Percentiles rank a stretch among this genome's conserved stretches.
Conservation (phyloP, 345 rosid species). For the Ceriops zippeliana region DNA sequence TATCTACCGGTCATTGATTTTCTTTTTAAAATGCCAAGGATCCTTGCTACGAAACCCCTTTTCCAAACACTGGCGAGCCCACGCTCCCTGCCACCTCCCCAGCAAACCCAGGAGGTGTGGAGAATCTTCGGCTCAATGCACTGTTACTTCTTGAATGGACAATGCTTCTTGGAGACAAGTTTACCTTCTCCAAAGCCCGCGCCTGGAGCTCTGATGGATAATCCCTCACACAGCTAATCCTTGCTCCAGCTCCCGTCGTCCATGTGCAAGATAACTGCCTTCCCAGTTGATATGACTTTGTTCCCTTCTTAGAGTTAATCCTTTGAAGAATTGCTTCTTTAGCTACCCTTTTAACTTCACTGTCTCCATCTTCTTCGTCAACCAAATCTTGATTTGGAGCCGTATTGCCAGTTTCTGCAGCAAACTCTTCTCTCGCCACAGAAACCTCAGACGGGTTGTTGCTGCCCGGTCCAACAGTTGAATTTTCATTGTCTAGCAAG, state of each 20-base stretch:
- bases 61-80: neutral
- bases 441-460: constrained; percentile 13
- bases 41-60: constrained; percentile 1
- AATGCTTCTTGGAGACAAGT: constrained; percentile 67
- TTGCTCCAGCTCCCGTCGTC: constrained; percentile 98
- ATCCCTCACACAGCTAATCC: constrained; percentile 89
- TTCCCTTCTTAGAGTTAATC: constrained; percentile 57
- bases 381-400: constrained; percentile 15
- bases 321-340: constrained; percentile 49
- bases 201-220: constrained; percentile 79
- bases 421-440: constrained; percentile 16
- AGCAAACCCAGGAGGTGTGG: neutral
- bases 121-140: constrained; percentile 10
- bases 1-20: constrained; percentile 25
- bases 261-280: constrained; percentile 77
- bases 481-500: constrained; percentile 23
- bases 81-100: constrained; percentile 6
- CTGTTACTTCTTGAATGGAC: constrained; percentile 15
- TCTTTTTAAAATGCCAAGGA: constrained; percentile 14
- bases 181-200: constrained; percentile 77
- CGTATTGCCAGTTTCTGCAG: constrained; percentile 22
- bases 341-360: constrained; percentile 38
- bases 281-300: constrained; percentile 69
- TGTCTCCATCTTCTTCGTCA: constrained; percentile 28
- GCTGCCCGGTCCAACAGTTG: constrained; percentile 17